A percentile compares a stretch with the other conserved stretches of the same genome.
phyloP scores from a whole-genome alignment of 192 early-diverging fungal species.

The Phycomyces blakesleeanus region DNA sequence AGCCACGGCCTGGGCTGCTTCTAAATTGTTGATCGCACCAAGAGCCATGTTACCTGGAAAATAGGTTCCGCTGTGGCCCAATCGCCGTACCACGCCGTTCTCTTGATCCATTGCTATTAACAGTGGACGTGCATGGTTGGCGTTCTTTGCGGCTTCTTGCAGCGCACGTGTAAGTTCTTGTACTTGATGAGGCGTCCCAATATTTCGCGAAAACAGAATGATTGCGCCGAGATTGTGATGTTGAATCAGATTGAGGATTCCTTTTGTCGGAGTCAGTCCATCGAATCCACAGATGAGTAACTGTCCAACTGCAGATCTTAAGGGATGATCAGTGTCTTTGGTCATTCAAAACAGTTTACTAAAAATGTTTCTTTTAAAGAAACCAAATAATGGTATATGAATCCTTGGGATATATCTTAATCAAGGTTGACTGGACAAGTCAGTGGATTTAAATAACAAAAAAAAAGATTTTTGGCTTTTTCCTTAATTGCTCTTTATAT shows the following conservation, averaged over 20 bases:
- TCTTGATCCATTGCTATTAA: conserved; percentile 39
- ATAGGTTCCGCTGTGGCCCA: conserved; percentile 32
- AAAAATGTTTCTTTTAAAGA: no score
- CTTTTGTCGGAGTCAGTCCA: conserved; percentile 27
- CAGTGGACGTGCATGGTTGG: conserved; percentile 31
- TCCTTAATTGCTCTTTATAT: no score
- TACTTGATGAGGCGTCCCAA: conserved; percentile 27
- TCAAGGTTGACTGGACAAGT: no score
- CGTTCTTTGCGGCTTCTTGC: conserved; percentile 29
- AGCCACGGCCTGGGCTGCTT: conserved; percentile 24
- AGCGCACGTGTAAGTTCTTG: conserved; percentile 17
- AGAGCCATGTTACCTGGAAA: conserved; percentile 39
- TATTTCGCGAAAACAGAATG: conserved; percentile 39
- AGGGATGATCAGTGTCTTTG: no score
- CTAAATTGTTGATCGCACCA: conserved; percentile 29
- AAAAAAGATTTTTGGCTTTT: no score
- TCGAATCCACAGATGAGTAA: conserved; percentile 36
- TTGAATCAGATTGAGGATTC: conserved; percentile 33
- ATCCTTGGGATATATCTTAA: no score
- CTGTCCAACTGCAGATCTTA: conserved; percentile 24
- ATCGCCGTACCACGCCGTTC: conserved; percentile 39
- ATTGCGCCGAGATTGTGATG: conserved; percentile 33
- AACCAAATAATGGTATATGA: no score
- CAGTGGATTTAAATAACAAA: no score
- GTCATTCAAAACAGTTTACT: no score